Percentiles rank a stretch among this genome's conserved stretches.
phyloP scores from a whole-genome alignment of 495 filamentous ascomycete genomes.

The Penicillium paradoxum region DNA sequence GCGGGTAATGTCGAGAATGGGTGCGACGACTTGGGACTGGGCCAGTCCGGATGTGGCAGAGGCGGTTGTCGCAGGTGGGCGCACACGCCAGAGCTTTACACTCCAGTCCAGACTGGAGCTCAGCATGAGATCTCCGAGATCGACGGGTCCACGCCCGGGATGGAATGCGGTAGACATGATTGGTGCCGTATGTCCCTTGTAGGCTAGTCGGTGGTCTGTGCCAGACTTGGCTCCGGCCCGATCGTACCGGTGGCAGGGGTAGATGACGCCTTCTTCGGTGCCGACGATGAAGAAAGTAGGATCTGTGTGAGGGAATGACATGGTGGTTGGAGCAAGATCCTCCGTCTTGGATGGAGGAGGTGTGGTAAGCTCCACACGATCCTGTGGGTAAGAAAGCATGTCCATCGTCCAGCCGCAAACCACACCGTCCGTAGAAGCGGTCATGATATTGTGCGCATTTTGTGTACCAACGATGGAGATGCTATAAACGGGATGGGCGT shows the following conservation, averaged over 20 bases:
- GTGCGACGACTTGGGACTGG: conserved; percentile 48
- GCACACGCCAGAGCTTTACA: conserved; percentile 92
- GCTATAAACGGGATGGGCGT: conserved; percentile 94
- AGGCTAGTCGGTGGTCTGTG: conserved; percentile 78
- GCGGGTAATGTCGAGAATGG: conserved; percentile 80
- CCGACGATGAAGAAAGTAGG: conserved; percentile 97
- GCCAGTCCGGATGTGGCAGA: conserved; percentile 37
- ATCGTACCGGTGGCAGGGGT: conserved; percentile 94
- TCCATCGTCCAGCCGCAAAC: conserved; percentile 96
- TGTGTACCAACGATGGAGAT: conserved; percentile 95
- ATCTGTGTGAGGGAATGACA: conserved; percentile 92
- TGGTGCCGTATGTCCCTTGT: conserved; percentile 83
- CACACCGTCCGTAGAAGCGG: conserved; percentile 90
- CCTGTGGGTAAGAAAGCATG: conserved; percentile 94
- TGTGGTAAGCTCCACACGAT: conserved; percentile 77
- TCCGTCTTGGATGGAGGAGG: conserved; percentile 89
- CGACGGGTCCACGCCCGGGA: conserved; percentile 80
- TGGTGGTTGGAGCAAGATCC: conserved; percentile 91
- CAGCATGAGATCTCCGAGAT: conserved; percentile 92
- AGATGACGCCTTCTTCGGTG: conserved; percentile 92
- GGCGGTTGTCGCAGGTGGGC: conserved; percentile 55
- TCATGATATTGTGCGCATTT: conserved; percentile 97
- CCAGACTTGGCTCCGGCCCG: conserved; percentile 94
- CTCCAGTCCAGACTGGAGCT: conserved; percentile 89
- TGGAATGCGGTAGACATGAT: conserved; percentile 97